Evolutionary conservation across 805 yeast species (phyloP), one percentile per base, ranked within the genome.

Genomic region (Torulaspora indica): DNA sequence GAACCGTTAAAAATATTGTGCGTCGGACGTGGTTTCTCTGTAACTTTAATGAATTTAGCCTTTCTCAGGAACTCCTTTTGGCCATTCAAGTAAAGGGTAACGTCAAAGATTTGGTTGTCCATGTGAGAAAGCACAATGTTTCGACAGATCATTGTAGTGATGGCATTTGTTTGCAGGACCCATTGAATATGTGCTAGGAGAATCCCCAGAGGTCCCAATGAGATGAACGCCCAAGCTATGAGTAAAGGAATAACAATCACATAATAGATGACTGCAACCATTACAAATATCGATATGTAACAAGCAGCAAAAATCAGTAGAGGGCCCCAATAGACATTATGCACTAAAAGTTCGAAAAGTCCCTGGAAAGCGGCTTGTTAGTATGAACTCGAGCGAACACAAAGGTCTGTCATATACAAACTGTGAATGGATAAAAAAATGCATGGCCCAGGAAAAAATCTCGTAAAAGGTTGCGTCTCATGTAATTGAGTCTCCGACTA

Each of bases 161-260:
- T 30, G 4, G 61, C 51, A 45, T 57, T 60, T 1, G 64, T 53
- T 30, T 60, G 58, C 13, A 63, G 22, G 3, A 63, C 8, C 59
- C 65, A 60, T 40, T 66, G 66, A 5, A 61, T 40, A 29, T 59
- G 60, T 10, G 57, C 63, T 20, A 62, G 40, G 2, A 58, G 30
- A 10, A 60, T 36, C 7, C 70, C 68, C 35, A 63, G 30, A 5
- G 68, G 67, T 1, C 70, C 69, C 28, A 63, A 40, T 5, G 61
- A 33, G 8, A 62, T 14, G 5, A 57, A 35, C 2, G 58, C 51
- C 56, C 57, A 57, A 4, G 55, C 43, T n/a, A 55, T 35, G 8
- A 59, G 35, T 3, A 58, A 35, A 2, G 70, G 69, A 18, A 64
- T 44, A 1, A 63, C 18, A 2, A 55, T n/a, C 7, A 59, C 35